Percentiles rank a stretch among this genome's conserved stretches.
Evolutionary conservation across 164 flowering plant genomes (phyloP).

Genomic region (Sextonia rubra): DNA sequence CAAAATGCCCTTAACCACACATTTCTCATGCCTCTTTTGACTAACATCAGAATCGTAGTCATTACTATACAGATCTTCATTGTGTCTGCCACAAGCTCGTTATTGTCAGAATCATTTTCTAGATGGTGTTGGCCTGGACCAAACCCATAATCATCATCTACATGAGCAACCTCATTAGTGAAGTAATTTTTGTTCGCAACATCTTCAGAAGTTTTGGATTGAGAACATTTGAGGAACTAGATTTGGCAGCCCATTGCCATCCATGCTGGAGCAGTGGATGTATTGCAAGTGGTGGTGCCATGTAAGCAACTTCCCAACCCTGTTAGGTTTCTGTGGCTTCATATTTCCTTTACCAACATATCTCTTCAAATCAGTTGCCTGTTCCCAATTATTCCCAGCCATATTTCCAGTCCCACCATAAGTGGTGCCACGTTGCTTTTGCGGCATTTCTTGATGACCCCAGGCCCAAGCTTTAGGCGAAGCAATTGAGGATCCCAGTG

Average conservation of each 20-base stretch:
- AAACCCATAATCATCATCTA: constrained; percentile 14
- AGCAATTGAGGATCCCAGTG: constrained; percentile 34
- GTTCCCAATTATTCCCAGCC: constrained; percentile 26
- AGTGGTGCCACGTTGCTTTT: constrained; percentile 24
- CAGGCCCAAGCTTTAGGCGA: constrained; percentile 38
- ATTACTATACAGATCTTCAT: constrained; percentile 62
- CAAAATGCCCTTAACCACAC: constrained; percentile 60
- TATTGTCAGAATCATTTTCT: constrained; percentile 22
- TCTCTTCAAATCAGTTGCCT: constrained; percentile 26
- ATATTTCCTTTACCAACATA: constrained; percentile 41
- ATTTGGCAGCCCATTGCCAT: constrained; percentile 52
- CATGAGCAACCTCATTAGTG: constrained; percentile 2
- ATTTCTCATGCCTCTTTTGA: constrained; percentile 53
- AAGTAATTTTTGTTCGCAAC: too few species aligned
- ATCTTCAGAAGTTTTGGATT: constrained; percentile 14
- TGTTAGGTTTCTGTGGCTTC: constrained; percentile 29
- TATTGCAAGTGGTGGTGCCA: constrained; percentile 24
- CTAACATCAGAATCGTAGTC: constrained; percentile 72
- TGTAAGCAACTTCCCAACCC: constrained; percentile 15
- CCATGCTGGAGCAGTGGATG: constrained; percentile 65
- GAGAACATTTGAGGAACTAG: constrained; percentile 22
- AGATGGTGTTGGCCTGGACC: not conserved
- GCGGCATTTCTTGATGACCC: constrained; percentile 34
- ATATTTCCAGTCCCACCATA: constrained; percentile 31
- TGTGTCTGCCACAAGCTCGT: constrained; percentile 36